Conservation (phyloP, 83 land plant genomes). For the Larix sibirica region DNA sequence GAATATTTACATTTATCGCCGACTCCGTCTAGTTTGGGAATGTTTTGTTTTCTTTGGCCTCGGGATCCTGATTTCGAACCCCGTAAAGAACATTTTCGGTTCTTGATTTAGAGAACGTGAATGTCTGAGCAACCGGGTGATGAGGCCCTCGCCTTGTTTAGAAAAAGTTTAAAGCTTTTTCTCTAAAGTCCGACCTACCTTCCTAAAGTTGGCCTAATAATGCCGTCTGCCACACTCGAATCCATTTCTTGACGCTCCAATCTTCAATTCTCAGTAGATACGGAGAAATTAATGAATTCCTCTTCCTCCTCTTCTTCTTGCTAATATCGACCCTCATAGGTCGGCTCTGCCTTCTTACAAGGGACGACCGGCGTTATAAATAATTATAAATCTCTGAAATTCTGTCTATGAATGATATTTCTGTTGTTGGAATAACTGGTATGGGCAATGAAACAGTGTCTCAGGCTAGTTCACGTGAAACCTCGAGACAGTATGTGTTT, state of each 20-base stretch:
- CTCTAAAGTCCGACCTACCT: not conserved
- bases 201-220: not conserved
- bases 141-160: not conserved
- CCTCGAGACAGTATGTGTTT: no score
- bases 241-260: not conserved
- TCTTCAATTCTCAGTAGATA: not conserved
- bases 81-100: no score
- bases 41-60: not conserved
- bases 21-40: not conserved
- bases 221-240: not conserved
- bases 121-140: constrained; percentile 3
- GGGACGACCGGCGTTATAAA: no score
- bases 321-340: no score
- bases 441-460: no score
- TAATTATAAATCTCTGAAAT: no score
- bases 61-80: no score
- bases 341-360: no score
- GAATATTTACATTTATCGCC: not conserved
- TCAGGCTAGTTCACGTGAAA: no score
- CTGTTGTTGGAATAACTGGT: no score
- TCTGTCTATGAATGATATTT: no score
- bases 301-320: no score
- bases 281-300: not conserved
- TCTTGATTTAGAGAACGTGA: constrained; percentile 6
- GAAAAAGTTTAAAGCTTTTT: not conserved